Percentiles rank a stretch among this genome's conserved stretches.
Evolutionary conservation across 139 green algal species (phyloP).

Genomic region (Chlamydomonas sphaeroides): DNA sequence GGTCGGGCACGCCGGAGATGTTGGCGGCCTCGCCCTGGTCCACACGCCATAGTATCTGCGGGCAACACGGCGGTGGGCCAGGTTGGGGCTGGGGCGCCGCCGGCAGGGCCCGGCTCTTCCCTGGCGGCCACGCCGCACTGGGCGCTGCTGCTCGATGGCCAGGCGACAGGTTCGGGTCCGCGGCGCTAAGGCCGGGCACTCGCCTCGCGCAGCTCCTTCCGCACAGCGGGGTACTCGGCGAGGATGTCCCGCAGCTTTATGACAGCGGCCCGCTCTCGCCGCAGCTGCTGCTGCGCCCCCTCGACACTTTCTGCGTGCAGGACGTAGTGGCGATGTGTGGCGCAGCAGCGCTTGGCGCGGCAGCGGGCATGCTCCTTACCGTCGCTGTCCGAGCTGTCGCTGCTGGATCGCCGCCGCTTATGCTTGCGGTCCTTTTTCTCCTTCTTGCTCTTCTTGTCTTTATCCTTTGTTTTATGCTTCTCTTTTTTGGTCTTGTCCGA

Average conservation of each 20-base stretch:
- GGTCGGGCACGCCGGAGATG: conserved; percentile 44
- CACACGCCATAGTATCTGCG: conserved; percentile 50
- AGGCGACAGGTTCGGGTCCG: too few species aligned
- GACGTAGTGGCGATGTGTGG: too few species aligned
- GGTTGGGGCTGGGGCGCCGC: too few species aligned
- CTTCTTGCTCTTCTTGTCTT: conserved; percentile 59
- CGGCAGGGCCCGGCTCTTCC: too few species aligned
- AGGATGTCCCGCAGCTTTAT: conserved; percentile 39
- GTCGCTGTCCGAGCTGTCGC: conserved; percentile 34
- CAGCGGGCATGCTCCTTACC: too few species aligned
- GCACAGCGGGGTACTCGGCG: conserved; percentile 17
- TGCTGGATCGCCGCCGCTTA: conserved; percentile 32
- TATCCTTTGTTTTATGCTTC: conserved; percentile 61
- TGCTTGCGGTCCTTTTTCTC: conserved; percentile 55
- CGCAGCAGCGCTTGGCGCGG: too few species aligned
- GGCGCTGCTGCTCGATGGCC: too few species aligned
- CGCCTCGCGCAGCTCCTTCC: conserved; percentile 51
- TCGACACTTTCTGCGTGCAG: not conserved
- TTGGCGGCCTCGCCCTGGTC: conserved; percentile 45
- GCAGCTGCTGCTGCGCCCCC: conserved; percentile 29
- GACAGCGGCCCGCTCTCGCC: conserved; percentile 39
- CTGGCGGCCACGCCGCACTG: not conserved
- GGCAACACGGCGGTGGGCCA: too few species aligned
- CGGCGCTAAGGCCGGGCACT: too few species aligned
- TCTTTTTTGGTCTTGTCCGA: conserved; percentile 3